Percentiles rank a stretch among this genome's conserved stretches.
These are phyloP conservation scores for Penicillium herquei DNA, from an alignment of 495 filamentous ascomycete genomes.

Conservation along the genomic window DNA sequence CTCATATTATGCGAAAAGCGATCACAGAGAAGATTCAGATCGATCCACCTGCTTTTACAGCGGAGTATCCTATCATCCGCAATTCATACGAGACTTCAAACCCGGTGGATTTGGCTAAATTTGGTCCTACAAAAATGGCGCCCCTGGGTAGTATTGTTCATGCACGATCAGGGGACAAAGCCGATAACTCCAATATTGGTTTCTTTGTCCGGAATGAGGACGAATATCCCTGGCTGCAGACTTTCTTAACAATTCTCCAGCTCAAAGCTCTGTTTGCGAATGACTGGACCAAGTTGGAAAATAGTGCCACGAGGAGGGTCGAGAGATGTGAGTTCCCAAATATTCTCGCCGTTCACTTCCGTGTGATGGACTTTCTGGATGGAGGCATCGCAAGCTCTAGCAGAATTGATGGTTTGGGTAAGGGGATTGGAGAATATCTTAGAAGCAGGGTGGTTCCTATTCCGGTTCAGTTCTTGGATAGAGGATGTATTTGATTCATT, in stretches of 20 bases:
- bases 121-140: constrained; percentile 18
- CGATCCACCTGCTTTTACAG: background rate
- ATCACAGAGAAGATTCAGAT: constrained; percentile 24
- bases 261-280: constrained; percentile 33
- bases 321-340: constrained; percentile 47
- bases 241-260: constrained; percentile 34
- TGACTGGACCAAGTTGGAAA: constrained; percentile 1
- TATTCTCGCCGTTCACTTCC: constrained; percentile 47
- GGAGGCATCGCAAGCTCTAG: constrained; percentile 48
- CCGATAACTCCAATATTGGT: constrained; percentile 48
- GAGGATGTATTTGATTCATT: background rate
- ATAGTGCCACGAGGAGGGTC: background rate
- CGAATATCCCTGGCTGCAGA: constrained; percentile 47
- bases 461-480: constrained; percentile 21
- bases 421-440: constrained; percentile 52
- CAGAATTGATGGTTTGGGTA: constrained; percentile 48
- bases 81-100: constrained; percentile 19
- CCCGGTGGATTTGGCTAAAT: background rate
- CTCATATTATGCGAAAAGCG: background rate
- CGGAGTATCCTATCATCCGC: constrained; percentile 13
- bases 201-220: constrained; percentile 37
- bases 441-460: constrained; percentile 44
- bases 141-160: constrained; percentile 41
- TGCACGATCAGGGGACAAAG: constrained; percentile 51
- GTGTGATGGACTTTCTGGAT: constrained; percentile 50